Conservation (phyloP, 805 yeast species). For the Yarrowia osloensis region DNA sequence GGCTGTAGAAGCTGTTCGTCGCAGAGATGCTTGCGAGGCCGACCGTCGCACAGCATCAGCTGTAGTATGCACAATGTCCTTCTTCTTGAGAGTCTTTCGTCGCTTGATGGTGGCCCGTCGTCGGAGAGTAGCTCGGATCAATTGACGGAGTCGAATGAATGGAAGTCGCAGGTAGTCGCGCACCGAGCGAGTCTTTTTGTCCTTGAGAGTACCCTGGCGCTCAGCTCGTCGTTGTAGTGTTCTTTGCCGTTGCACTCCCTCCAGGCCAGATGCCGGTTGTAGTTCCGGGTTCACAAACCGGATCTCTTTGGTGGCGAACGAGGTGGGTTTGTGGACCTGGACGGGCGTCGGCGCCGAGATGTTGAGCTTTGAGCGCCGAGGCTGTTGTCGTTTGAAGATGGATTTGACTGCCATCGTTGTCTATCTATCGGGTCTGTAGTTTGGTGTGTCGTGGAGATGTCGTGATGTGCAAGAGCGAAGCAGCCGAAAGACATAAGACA, state of each 20-base stretch:
- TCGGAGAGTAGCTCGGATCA: constrained; percentile 5
- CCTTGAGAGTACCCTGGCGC: constrained; percentile 21
- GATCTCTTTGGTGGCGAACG: constrained; percentile 24
- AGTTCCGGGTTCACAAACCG: constrained; percentile 27
- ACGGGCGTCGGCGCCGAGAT: constrained; percentile 22
- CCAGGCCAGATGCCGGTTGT: background rate
- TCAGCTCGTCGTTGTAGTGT: constrained; percentile 11
- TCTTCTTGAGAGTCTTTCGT: constrained; percentile 6
- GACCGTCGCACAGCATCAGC: constrained; percentile 2
- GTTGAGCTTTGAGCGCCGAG: background rate
- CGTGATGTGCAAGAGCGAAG: background rate
- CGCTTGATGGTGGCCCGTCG: constrained; percentile 3
- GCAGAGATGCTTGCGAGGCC: background rate
- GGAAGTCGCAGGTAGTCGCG: constrained; percentile 5
- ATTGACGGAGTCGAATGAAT: constrained; percentile 13
- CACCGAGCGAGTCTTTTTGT: background rate
- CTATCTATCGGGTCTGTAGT: background rate
- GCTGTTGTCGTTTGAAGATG: constrained; percentile 15
- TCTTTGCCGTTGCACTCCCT: constrained; percentile 7
- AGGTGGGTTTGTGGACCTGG: constrained; percentile 28
- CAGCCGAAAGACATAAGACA: constrained; percentile 5
- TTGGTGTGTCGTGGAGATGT: background rate
- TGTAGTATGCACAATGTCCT: background rate
- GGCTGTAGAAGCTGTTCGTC: constrained; percentile 6
- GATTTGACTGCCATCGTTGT: constrained; percentile 12